Percentiles rank a stretch among this genome's conserved stretches.
Conservation (phyloP, 345 rosid genomes). For the Heritiera littoralis region DNA sequence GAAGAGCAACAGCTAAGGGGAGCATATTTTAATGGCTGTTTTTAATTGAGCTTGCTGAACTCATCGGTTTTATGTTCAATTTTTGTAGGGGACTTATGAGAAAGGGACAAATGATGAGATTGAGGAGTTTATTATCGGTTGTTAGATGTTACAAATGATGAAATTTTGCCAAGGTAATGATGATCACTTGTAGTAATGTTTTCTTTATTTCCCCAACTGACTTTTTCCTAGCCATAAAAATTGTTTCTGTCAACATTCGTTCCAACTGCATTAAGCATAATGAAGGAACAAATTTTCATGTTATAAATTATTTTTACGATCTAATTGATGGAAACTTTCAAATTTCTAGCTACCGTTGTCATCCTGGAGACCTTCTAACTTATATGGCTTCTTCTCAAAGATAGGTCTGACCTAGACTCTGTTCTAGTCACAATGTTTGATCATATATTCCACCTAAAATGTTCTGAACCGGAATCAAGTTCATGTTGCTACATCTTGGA, state of each 20-base stretch:
- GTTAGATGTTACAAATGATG: constrained; percentile 66
- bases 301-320: constrained; percentile 3
- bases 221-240: neutral
- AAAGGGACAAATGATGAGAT: constrained; percentile 83
- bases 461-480: constrained; percentile 40
- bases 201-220: neutral
- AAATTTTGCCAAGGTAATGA: constrained; percentile 56
- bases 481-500: constrained; percentile 41
- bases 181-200: neutral
- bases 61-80: neutral
- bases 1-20: neutral
- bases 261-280: neutral
- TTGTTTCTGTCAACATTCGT: too few relatives aligned
- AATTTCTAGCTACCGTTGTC: constrained; percentile 3
- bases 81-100: constrained; percentile 64
- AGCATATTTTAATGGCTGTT: neutral
- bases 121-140: constrained; percentile 79
- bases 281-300: constrained; percentile 11
- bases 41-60: neutral
- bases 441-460: constrained; percentile 43
- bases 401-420: constrained; percentile 78
- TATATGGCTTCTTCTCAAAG: constrained; percentile 19
- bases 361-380: neutral
- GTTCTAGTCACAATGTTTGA: constrained; percentile 47
- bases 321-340: neutral